These are phyloP conservation scores for Glycine latifolia DNA, from an alignment of 306 rosid genomes.

Conservation along the genomic window DNA sequence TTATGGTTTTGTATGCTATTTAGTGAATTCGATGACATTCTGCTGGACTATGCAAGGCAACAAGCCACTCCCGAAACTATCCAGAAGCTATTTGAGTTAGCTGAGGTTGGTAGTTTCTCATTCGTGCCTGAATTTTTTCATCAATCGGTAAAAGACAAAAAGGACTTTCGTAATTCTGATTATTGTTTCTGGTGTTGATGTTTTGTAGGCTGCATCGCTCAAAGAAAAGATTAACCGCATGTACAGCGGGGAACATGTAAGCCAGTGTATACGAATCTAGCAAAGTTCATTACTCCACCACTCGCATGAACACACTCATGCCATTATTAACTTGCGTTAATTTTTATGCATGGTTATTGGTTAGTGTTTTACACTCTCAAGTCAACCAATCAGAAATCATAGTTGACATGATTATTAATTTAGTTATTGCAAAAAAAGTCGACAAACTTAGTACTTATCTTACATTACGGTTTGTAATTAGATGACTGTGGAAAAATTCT, in stretches of 20 bases:
- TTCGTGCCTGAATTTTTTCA: background rate
- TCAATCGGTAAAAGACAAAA: background rate
- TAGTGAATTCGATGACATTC: slow-evolving; percentile 68
- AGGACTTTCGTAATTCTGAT: slow-evolving; percentile 12
- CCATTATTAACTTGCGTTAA: background rate
- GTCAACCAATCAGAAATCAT: background rate
- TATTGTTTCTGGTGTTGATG: slow-evolving; percentile 20
- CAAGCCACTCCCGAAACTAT: slow-evolving; percentile 67
- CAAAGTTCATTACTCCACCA: background rate
- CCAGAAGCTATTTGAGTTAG: slow-evolving; percentile 69
- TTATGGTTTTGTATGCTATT: slow-evolving; percentile 14
- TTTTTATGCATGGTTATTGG: background rate
- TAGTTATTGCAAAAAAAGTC: background rate
- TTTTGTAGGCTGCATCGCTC: slow-evolving; percentile 69
- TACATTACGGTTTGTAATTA: background rate
- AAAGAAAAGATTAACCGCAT: slow-evolving; percentile 70
- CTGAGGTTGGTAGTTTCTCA: slow-evolving; percentile 54
- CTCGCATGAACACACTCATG: background rate
- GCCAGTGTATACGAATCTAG: background rate
- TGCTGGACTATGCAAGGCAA: slow-evolving; percentile 82
- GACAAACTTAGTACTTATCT: background rate
- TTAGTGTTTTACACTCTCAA: background rate
- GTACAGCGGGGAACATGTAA: slow-evolving; percentile 75
- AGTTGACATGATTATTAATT: too few species aligned
- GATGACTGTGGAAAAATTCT: too few species aligned